Base-by-base conservation (phyloP, 129 eudicot genomes). In the Lactuca saligna region DNA sequence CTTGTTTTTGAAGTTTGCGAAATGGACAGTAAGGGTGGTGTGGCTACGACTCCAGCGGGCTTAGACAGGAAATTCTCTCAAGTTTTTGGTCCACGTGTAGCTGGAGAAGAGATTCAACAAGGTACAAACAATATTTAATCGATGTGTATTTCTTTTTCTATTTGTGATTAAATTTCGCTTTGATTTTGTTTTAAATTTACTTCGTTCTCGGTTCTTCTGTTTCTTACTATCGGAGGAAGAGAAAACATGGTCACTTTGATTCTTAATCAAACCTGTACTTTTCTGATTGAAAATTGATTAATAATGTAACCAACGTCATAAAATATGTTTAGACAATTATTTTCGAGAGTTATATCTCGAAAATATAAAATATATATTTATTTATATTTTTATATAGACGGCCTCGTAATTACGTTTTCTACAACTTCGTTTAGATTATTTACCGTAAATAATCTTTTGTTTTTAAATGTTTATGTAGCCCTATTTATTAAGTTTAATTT, bases 51-150 rank as follows among this genome's bases (percentile, higher is more conserved):
- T 46, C 54, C 85, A 8, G 76, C 65, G 57, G 62, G 63, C 35
- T 78, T 80, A 34, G 89, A 80, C 20, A 77, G 85, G 89, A 84
- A 78, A 41, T 84, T 84, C 55, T 77, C 85, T 66, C 89, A 84
- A 79, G 83, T 81, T n/a, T 81, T 80, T 49, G 89, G 86, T 15
- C 81, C 81, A 63, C 81, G 82, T 17, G 65, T 76, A 37, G 80
- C 86, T 3, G 89, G 82, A 2, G 88, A 84, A 70, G 88, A 84
- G 14, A 75, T 84, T 54, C 88, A 80, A 20, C 85, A 84, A 80
- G 85, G 88, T 84, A 79, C n/a, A n/a, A n/a, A n/a, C n/a, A n/a
- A n/a, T n/a, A n/a, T n/a, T n/a, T n/a, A n/a, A n/a, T n/a, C n/a
- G 9, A 54, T 62, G 1, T 0, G 5, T 32, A 38, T 41, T n/a